Evolutionary conservation across 2,329 filamentous ascomycete genomes (phyloP), one percentile per base, ranked within the genome.

Genomic region (Pseudocercospora ulei): DNA sequence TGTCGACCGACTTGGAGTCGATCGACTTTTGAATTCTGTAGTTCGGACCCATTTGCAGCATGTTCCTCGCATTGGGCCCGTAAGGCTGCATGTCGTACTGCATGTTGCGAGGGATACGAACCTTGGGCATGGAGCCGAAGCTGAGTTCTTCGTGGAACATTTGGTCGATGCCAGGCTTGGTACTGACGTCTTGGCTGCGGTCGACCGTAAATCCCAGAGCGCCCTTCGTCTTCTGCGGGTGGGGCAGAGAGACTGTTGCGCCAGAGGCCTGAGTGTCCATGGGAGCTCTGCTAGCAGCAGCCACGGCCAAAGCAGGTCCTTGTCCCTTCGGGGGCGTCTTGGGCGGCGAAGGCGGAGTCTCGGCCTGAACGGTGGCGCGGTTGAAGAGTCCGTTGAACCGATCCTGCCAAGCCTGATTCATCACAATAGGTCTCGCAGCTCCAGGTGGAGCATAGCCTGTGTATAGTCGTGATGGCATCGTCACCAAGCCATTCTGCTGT

Each of bases 331-430:
- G 60, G 35, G 62, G 59, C 19, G 61, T 66, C 19, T 59, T 55
- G 13, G 58, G 57, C 27, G 57, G 56, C 16, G 57, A 58, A 7
- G 57, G 58, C n/a, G 58, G 56, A 4, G 56, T 48, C 17, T 60
- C 57, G 2, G 61, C 57, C 17, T 56, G 68, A 12, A 71, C 63
- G 5, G 62, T 55, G 4, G 75, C 69, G 56, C 81, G 86, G 50
- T 77, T 74, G 39, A 78, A 69, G 28, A 94, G 71, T 29, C 72
- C 78, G 60, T 93, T 86, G 59, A 95, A 86, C 53, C 78, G 78
- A 52, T 82, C 79, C 60, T 93, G 85, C 86, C 86, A 88, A 38
- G 71, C 70, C 55, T 46, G 64, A 51, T 64, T 64, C 43, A 62
- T 68, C 35, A 67, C 60, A 42, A 67, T 56, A 29, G 67, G 64